phyloP scores from a whole-genome alignment of 2,329 filamentous ascomycete genomes.

The Proliferodiscus dingleyae region DNA sequence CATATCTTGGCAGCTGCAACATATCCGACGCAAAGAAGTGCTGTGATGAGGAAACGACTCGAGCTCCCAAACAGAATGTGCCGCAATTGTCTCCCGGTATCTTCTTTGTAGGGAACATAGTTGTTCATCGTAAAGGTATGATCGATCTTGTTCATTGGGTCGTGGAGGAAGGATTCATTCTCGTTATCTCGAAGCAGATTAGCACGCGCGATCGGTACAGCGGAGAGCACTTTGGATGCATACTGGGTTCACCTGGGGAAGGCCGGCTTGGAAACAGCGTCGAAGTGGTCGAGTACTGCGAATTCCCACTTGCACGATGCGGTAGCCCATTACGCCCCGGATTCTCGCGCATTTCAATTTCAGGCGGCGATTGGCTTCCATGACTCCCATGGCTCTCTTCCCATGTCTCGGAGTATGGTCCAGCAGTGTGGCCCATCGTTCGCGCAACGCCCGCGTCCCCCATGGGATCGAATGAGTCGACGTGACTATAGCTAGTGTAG shows the following conservation, averaged over 20 bases:
- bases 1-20: constrained; percentile 13
- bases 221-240: neutral
- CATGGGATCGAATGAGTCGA: constrained; percentile 14
- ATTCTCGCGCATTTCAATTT: constrained; percentile 14
- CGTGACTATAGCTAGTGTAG: constrained; percentile 10
- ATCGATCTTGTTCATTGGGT: constrained; percentile 19
- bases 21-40: constrained; percentile 23
- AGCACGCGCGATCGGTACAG: neutral
- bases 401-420: constrained; percentile 12
- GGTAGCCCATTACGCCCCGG: constrained; percentile 1
- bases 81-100: constrained; percentile 23
- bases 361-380: constrained; percentile 12
- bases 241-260: neutral
- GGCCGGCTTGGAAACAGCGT: constrained; percentile 10
- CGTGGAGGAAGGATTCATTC: constrained; percentile 19
- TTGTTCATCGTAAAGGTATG: constrained; percentile 14
- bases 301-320: constrained; percentile 6
- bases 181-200: constrained; percentile 9
- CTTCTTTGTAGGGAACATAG: constrained; percentile 20
- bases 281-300: constrained; percentile 10
- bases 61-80: constrained; percentile 23
- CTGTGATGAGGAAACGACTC: constrained; percentile 21
- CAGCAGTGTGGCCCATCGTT: constrained; percentile 11
- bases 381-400: constrained; percentile 13
- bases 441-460: constrained; percentile 4